phyloP scores from a whole-genome alignment of 2,329 filamentous ascomycete genomes.

The Niveomyces coronatus region DNA sequence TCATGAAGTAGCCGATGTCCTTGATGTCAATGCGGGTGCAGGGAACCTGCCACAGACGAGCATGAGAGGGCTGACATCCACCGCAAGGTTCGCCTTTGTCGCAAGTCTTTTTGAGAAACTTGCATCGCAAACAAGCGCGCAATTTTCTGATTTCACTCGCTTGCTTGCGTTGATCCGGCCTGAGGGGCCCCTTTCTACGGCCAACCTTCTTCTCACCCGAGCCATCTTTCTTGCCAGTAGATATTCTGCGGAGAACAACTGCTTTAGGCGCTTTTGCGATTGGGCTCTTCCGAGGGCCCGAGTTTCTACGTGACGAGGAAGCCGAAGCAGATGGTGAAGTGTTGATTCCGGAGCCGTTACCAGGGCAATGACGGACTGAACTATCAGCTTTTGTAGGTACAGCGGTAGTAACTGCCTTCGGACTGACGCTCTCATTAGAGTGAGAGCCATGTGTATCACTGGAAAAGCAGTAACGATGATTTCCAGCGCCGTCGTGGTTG shows the following conservation, averaged over 20 bases:
- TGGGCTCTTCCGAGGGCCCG: conserved; percentile 64
- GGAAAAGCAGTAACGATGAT: conserved; percentile 52
- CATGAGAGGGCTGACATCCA: conserved; percentile 91
- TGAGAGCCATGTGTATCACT: conserved; percentile 38
- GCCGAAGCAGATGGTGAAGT: conserved; percentile 51
- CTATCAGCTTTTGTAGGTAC: conserved; percentile 55
- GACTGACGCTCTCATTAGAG: conserved; percentile 49
- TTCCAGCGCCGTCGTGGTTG: conserved; percentile 51
- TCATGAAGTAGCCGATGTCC: conserved; percentile 97
- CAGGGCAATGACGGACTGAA: conserved; percentile 48
- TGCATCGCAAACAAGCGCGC: conserved; percentile 87
- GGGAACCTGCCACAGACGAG: conserved; percentile 91
- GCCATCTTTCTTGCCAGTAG: conserved; percentile 67
- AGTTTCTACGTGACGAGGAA: conserved; percentile 47
- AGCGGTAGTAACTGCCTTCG: conserved; percentile 55
- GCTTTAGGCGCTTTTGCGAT: conserved; percentile 73
- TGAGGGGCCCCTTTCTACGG: conserved; percentile 76
- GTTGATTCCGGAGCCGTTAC: conserved; percentile 48
- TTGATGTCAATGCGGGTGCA: conserved; percentile 98
- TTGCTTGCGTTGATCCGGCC: conserved; percentile 91
- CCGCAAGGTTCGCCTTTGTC: conserved; percentile 95
- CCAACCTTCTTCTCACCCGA: conserved; percentile 84
- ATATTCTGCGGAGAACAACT: conserved; percentile 71
- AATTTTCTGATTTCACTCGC: conserved; percentile 95
- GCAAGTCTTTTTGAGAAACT: conserved; percentile 98